Evolutionary conservation across 352 stramenopile genomes (phyloP).

Genomic region (Phytophthora boehmeriae): DNA sequence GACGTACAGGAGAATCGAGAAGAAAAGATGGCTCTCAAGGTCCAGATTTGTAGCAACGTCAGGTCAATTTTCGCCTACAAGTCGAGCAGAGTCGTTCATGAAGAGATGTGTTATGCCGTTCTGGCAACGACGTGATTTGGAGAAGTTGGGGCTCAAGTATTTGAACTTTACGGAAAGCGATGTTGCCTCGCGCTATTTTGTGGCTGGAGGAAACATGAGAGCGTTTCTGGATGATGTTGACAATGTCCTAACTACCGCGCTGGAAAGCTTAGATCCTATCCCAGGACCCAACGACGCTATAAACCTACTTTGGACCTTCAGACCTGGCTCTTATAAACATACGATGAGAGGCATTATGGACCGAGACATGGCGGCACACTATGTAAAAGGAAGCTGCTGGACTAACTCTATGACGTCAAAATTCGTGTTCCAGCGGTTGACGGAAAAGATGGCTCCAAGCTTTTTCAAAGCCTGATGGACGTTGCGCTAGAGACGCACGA

Average conservation of each 20-base stretch:
- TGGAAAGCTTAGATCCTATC: constrained; percentile 3
- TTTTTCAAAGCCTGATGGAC: constrained; percentile 6
- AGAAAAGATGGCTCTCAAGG: background rate
- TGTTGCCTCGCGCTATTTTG: constrained; percentile 4
- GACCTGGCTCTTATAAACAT: background rate
- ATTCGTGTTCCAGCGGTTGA: background rate
- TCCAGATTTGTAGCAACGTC: constrained; percentile 11
- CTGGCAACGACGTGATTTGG: constrained; percentile 8
- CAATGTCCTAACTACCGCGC: background rate
- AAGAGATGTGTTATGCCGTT: constrained; percentile 15
- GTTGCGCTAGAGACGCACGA: constrained; percentile 16
- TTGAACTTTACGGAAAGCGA: background rate
- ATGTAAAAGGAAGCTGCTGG: no score
- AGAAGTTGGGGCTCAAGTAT: background rate
- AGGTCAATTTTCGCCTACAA: constrained; percentile 3
- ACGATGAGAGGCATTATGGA: no score
- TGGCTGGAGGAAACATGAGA: constrained; percentile 13
- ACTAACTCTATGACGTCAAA: constrained; percentile 2
- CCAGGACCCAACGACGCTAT: background rate
- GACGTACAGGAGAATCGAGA: background rate
- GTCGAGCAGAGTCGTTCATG: constrained; percentile 1
- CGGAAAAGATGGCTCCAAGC: background rate
- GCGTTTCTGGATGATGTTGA: constrained; percentile 6
- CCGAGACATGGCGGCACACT: no score
- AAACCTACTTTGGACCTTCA: background rate